phyloP scores from a whole-genome alignment of 1,139 yeast species.

The Saccharomyces hybrid region DNA sequence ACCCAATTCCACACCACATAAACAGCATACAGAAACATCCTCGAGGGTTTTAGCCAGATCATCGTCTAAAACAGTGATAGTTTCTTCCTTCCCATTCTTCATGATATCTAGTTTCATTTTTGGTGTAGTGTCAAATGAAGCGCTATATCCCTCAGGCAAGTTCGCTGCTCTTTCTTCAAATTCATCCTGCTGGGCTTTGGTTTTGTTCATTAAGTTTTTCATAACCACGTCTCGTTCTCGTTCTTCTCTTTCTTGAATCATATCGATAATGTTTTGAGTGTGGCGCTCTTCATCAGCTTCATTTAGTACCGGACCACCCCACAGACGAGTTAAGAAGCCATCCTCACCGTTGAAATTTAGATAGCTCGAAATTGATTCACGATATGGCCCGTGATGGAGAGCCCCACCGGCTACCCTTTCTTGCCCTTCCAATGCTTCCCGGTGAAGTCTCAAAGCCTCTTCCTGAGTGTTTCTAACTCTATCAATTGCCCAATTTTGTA shows the following conservation, averaged over 20 bases:
- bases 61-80: constrained; percentile 24
- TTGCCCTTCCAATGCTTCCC: constrained; percentile 6
- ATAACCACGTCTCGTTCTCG: constrained; percentile 32
- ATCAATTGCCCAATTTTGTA: constrained; percentile 18
- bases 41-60: constrained; percentile 28
- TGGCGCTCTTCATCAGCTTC: constrained; percentile 27
- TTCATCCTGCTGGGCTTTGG: constrained; percentile 22
- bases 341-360: background rate
- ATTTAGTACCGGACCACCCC: background rate
- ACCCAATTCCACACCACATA: constrained; percentile 66
- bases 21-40: constrained; percentile 49
- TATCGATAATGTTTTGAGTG: constrained; percentile 31
- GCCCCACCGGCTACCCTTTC: background rate
- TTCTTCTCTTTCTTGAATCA: constrained; percentile 33
- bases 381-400: background rate
- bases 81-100: constrained; percentile 31
- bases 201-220: constrained; percentile 30
- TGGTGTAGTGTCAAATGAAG: constrained; percentile 27
- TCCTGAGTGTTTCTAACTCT: constrained; percentile 7
- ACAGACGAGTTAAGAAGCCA: constrained; percentile 3
- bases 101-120: constrained; percentile 27
- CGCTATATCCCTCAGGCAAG: constrained; percentile 22
- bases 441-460: constrained; percentile 2
- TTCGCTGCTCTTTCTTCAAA: constrained; percentile 16
- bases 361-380: constrained; percentile 5